Conservation (phyloP, 345 rosid genomes). For the Draba incana region DNA sequence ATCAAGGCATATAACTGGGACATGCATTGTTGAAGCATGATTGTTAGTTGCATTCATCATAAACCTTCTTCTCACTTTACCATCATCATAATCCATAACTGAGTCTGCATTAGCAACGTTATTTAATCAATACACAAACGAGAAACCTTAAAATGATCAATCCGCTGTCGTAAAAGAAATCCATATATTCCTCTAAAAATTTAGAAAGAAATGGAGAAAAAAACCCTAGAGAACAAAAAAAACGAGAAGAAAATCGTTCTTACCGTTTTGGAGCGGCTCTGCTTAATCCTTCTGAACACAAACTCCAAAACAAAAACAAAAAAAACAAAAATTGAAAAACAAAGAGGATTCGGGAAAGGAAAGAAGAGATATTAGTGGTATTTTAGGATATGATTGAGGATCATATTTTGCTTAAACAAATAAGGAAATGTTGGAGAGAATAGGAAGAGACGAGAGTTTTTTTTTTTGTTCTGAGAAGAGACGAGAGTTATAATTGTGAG, state of each 20-base stretch:
- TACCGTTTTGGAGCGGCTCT: constrained; percentile 22
- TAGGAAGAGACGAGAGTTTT: background rate
- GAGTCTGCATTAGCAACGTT: constrained; percentile 17
- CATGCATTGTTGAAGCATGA: background rate
- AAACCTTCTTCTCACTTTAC: background rate
- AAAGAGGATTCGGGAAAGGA: constrained; percentile 3
- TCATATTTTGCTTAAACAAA: background rate
- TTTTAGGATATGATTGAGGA: constrained; percentile 18
- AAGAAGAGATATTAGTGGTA: constrained; percentile 5
- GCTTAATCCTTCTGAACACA: constrained; percentile 17
- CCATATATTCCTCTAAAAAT: background rate
- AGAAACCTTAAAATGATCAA: constrained; percentile 12
- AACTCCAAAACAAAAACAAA: background rate
- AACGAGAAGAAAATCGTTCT: constrained; percentile 4
- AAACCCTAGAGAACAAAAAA: background rate
- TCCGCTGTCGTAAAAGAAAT: background rate
- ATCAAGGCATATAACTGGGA: constrained; percentile 28
- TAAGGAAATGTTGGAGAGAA: constrained; percentile 6
- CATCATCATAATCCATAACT: constrained; percentile 8
- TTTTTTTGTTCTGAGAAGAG: no score
- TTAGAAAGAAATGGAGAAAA: no score
- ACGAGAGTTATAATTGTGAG: no score
- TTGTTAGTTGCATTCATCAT: constrained; percentile 18
- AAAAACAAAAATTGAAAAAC: no score
- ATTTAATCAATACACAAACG: background rate